Base-by-base conservation (phyloP, 441 rosid species). In the Pelargonium australe region DNA sequence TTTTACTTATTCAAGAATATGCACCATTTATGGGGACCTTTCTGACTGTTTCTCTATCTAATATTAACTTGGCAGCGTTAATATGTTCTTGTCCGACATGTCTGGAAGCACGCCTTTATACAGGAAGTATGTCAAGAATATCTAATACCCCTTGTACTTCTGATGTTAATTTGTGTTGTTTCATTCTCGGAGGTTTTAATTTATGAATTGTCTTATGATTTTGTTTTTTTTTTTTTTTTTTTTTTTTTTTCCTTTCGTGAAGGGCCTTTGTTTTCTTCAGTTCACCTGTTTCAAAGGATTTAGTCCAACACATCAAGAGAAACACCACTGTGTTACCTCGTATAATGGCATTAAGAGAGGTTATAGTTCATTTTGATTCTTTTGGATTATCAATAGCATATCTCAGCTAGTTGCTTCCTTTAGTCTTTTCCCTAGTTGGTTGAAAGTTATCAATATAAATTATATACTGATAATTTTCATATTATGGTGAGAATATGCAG, bases 191-290 rank as follows among this genome's bases (percentile, higher is more conserved):
- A 68, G 45, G 45, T 76, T 71, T 71, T 66, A 45, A n/a, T 34
- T 70, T 31, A 25, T 12, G 11, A 60, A 20, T 20, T 60, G 20
- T 34, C 16, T 72, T 75, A 17, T 61, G 64, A 5, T 61, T 67
- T 79, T 44, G 67, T 75, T 65, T 77, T 34, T 55, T 63, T 20
- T 20, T 20, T 69, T 57, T 61, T 67, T 79, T 44, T 66, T 75
- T 65, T 77, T 34, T 55, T 63, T 20, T 20, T 20, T 69, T 57
- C 62, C 47, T 80, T 65, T 77, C 40, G 68, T 79, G 76, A 76
- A 95, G 98, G 92, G 99, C 98, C 62, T 95, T 82, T 81, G 96
- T 95, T 75, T 95, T 87, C 95, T 95, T 95, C 75, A 95, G 98
- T 74, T 95, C 99, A 70, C 87, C 98, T 4, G 80, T 95, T 79